Conservation (phyloP, 805 yeast genomes). For the Debaryomyces castellii region DNA sequence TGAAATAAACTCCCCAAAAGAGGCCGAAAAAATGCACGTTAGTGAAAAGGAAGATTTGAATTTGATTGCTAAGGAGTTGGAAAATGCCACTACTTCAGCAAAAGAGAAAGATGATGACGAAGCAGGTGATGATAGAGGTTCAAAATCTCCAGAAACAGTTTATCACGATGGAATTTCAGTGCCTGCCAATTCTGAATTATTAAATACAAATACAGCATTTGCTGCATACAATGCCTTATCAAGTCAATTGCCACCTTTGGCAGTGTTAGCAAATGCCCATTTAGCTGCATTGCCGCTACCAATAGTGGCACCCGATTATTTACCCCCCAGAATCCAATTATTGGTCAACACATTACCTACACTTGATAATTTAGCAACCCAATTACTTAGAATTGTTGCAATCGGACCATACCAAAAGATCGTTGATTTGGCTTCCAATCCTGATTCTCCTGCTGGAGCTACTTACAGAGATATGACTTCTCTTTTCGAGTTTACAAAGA, state of each 20-base stretch:
- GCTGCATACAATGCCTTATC: constrained; percentile 44
- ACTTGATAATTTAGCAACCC: constrained; percentile 79
- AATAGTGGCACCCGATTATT: constrained; percentile 52
- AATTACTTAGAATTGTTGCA: constrained; percentile 69
- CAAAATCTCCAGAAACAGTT: constrained; percentile 11
- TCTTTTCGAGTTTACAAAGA: constrained; percentile 73
- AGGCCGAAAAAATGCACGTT: background rate
- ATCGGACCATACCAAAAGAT: constrained; percentile 76
- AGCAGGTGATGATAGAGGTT: background rate
- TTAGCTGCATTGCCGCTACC: constrained; percentile 61
- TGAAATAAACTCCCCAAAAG: constrained; percentile 1
- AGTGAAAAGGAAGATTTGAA: constrained; percentile 26
- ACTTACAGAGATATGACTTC: constrained; percentile 69
- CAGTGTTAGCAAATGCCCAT: constrained; percentile 44
- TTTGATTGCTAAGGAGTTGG: constrained; percentile 32
- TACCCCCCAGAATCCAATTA: constrained; percentile 63
- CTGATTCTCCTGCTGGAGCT: constrained; percentile 64
- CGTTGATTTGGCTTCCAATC: constrained; percentile 64
- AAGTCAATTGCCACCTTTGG: constrained; percentile 35
- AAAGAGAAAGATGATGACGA: constrained; percentile 1
- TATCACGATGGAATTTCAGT: constrained; percentile 21
- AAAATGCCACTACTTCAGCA: constrained; percentile 26
- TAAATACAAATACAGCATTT: constrained; percentile 38
- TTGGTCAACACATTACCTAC: constrained; percentile 70
- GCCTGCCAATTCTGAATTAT: constrained; percentile 43